Conservation (phyloP, 768 basidiomycete genomes). For the Leccinum sublutescens region DNA sequence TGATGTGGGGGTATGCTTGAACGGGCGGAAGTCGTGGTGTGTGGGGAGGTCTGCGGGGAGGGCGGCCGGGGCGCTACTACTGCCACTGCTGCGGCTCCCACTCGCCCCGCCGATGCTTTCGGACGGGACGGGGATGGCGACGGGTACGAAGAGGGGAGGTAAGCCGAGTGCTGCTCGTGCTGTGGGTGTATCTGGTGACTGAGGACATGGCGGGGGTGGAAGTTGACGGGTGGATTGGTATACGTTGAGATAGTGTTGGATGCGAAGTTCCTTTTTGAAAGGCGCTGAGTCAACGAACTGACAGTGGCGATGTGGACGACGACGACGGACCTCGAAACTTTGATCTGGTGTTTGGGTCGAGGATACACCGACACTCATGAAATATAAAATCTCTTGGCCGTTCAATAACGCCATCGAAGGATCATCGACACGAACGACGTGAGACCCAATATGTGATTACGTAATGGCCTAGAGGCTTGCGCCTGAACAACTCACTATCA, state of each 20-base stretch:
- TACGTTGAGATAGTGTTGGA: constrained; percentile 51
- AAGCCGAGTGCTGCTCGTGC: constrained; percentile 46
- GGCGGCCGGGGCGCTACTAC: constrained; percentile 4
- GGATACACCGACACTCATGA: constrained; percentile 30
- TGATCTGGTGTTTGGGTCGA: constrained; percentile 12
- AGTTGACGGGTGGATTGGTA: constrained; percentile 43
- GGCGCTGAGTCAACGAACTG: too few relatives aligned
- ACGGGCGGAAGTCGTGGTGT: constrained; percentile 29
- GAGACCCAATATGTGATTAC: constrained; percentile 1
- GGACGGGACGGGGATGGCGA: constrained; percentile 18
- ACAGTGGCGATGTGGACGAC: too few relatives aligned
- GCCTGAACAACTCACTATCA: too few relatives aligned
- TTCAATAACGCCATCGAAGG: constrained; percentile 12
- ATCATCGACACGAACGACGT: not conserved
- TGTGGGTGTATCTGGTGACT: constrained; percentile 42
- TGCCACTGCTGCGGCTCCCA: not conserved
- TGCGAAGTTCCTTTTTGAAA: constrained; percentile 48
- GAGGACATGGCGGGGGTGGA: constrained; percentile 49
- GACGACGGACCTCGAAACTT: constrained; percentile 29
- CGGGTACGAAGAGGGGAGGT: constrained; percentile 51
- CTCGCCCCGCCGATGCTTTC: not conserved
- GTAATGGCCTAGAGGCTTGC: not conserved
- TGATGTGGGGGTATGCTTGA: constrained; percentile 8
- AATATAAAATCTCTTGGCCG: constrained; percentile 20
- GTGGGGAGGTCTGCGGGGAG: constrained; percentile 18